A percentile compares a stretch with the other conserved stretches of the same genome.
phyloP scores from a whole-genome alignment of 208 protist species.

The Wallacemonas sp. region DNA sequence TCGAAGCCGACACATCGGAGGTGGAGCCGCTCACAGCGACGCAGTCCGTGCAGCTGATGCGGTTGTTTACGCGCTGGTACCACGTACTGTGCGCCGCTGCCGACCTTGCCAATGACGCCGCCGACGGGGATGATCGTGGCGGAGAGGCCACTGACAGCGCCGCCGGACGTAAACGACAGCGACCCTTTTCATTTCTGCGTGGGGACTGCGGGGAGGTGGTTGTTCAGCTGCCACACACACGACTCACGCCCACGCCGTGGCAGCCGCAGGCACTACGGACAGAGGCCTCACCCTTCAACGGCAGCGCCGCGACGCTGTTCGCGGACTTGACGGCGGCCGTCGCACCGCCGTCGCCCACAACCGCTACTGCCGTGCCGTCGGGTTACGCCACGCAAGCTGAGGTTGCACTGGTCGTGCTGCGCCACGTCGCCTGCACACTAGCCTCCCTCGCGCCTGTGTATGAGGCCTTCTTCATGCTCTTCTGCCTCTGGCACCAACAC shows the following conservation, averaged over 20 bases:
- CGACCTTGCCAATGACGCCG: not conserved
- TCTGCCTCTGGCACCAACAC: not conserved
- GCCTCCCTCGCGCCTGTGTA: conserved; percentile 4
- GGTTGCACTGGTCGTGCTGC: not conserved
- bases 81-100: not conserved
- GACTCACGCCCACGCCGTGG: conserved; percentile 18
- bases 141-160: too few species aligned
- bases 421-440: not conserved
- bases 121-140: too few species aligned
- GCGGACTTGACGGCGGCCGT: not conserved
- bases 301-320: not conserved
- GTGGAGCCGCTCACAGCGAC: not conserved
- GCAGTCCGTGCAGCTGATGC: not conserved
- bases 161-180: not conserved
- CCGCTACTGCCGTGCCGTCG: too few species aligned
- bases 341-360: too few species aligned
- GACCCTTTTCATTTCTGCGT: conserved; percentile 12
- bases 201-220: conserved; percentile 6
- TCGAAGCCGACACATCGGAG: not conserved
- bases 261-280: not conserved
- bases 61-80: not conserved
- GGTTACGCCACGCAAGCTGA: not conserved
- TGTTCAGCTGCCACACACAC: conserved; percentile 26
- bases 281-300: not conserved
- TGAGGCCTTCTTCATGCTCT: conserved; percentile 2